Evolutionary conservation across 2,329 filamentous ascomycete species (phyloP).

Genomic region (Zarea fungicola): DNA sequence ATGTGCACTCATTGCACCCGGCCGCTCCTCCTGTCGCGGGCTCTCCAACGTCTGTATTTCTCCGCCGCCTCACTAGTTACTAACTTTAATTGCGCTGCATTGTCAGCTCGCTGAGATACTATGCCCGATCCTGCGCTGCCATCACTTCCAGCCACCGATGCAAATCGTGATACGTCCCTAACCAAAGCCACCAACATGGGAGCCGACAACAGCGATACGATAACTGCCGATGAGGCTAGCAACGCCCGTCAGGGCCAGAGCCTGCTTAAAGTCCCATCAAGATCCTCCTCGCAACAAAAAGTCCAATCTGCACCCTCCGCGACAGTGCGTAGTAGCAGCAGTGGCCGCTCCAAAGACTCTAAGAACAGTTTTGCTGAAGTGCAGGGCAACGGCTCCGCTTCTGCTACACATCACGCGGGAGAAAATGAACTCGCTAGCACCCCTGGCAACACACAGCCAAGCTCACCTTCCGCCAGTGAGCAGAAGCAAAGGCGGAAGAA

Average conservation of each 20-base stretch:
- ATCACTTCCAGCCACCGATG: constrained; percentile 24
- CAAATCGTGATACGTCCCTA: constrained; percentile 30
- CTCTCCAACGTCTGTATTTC: neutral
- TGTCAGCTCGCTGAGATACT: constrained; percentile 13
- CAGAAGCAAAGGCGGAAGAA: constrained; percentile 51
- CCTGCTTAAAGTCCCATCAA: constrained; percentile 54
- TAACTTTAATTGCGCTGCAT: neutral
- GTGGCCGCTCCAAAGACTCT: constrained; percentile 60
- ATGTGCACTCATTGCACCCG: neutral
- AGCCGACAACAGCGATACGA: constrained; percentile 36
- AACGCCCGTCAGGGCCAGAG: constrained; percentile 45
- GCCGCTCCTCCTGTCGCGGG: neutral
- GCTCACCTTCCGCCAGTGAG: constrained; percentile 43
- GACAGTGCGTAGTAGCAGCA: constrained; percentile 57
- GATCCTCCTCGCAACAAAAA: constrained; percentile 55
- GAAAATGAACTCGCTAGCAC: constrained; percentile 48
- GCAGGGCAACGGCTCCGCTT: constrained; percentile 62
- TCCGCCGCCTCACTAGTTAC: neutral
- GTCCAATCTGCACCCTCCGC: constrained; percentile 55
- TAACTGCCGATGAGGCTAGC: constrained; percentile 37
- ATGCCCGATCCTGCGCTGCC: constrained; percentile 29
- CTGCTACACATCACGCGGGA: constrained; percentile 56
- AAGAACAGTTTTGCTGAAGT: constrained; percentile 59
- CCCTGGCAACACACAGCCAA: constrained; percentile 45
- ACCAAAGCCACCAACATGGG: constrained; percentile 31